Evolutionary conservation across 345 rosid genomes (phyloP), one percentile per base, ranked within the genome.

Genomic region (Lumnitzera racemosa): DNA sequence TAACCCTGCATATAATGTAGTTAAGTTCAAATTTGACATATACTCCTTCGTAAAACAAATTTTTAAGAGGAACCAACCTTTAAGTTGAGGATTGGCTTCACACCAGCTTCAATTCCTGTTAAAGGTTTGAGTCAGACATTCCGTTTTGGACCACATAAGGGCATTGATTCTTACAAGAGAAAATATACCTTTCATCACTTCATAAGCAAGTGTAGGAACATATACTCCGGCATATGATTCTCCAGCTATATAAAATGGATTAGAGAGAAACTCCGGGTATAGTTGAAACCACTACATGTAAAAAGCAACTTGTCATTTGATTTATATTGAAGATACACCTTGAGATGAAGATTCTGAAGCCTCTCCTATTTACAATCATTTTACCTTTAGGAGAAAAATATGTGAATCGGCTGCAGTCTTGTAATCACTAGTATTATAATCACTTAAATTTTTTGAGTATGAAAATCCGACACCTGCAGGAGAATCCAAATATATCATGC

Each of bases 191-290:
- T 87, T 85, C 57, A 74, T 74, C 46, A 89, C 76, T 83, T 92
- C 82, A 50, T 61, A 65, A 63, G 90, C 82, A 69, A 92, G 96
- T 56, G 85, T 89, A 27, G 96, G 98, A 61, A 92, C 90, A 63
- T 82, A 89, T 51, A 92, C 62, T 66, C 96, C 98, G 59, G 96
- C 96, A 76, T 85, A 92, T 4, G 98, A 92, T 84, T 88, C 98
- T 71, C 98, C 98, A 15, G 96, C 66, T 59, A 92, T 66, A 64
- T 67, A 92, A 63, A 92, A 82, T 2, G 91, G 94, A 71, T 89
- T 89, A 50, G 85, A 52, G 36, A 82, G 88, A 70, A 87, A 89
- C 77, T 92, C 94, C 0, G 91, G 82, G 73, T 82, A 92, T 46
- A 78, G 75, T 70, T 83, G 73, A 73, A 92, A 87, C 96, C 98